Evolutionary conservation across 2,329 filamentous ascomycete genomes (phyloP), one percentile per base, ranked within the genome.

Genomic region (Onygena corvina): DNA sequence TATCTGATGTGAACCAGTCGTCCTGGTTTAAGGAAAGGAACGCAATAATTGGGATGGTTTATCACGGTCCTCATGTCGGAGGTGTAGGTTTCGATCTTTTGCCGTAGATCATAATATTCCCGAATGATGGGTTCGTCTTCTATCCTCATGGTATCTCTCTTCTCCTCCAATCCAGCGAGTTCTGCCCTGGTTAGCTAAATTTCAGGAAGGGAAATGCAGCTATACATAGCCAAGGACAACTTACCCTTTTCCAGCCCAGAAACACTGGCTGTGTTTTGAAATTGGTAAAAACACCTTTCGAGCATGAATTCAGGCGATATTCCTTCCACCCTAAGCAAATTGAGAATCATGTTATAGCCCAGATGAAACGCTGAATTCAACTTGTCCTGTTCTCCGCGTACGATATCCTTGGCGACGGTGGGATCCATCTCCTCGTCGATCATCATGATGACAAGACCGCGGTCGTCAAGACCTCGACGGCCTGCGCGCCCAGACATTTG

Each of bases 361-460:
- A 98, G 76, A 64, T 98, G 86, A 69, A 98, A 98, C 1, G 92
- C 92, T 2, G 92, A 96, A 68, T 96, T 96, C 25, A 98, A 80
- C 57, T 89, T 88, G 66, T 98, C 93, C 66, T 98, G 92, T 62
- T 95, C 85, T 57, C 92, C 92, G 48, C 92, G 87, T 9, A 98
- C 92, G 58, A 98, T 95, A 55, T 86, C 83, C 68, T 94, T 94
- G 35, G 92, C 90, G n/a, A 84, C 81, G 1, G 86, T 81, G 1
- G 92, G 92, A 61, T 98, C 92, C 72, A 98, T 90, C 70, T 92
- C 87, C 65, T 93, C 86, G 61, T 93, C 84, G 54, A 98, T 85
- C 90, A 98, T 96, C 87, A 98, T 96, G 65, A 98, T 96, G 58
- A 98, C 92, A 58, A 96, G 93, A 76, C 92, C 92, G 56, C 92